phyloP scores from a whole-genome alignment of 2,329 filamentous ascomycete genomes.

The Daldinia eschscholtzii region DNA sequence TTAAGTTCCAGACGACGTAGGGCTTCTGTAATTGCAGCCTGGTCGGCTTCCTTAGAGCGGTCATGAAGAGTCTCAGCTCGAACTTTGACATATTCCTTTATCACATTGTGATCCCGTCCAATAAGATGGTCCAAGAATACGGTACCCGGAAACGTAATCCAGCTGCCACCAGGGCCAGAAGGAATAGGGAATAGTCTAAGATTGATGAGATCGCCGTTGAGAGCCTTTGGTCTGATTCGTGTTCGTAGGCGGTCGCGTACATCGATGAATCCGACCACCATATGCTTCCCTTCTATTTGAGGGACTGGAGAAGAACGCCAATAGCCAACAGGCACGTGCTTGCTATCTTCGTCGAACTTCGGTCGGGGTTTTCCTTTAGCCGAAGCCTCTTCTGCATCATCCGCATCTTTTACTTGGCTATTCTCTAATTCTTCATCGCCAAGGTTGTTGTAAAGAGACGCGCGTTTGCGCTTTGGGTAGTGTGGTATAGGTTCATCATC shows the following conservation, averaged over 20 bases:
- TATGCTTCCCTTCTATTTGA: conserved; percentile 64
- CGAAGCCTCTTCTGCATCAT: conserved; percentile 46
- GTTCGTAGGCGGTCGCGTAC: conserved; percentile 71
- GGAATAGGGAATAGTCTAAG: conserved; percentile 62
- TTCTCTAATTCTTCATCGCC: conserved; percentile 62
- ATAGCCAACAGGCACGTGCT: conserved; percentile 67
- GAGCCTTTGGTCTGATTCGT: conserved; percentile 65
- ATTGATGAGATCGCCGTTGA: conserved; percentile 62
- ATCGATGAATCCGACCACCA: conserved; percentile 73
- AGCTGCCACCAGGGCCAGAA: conserved; percentile 71
- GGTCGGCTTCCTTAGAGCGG: conserved; percentile 56
- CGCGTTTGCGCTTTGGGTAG: conserved; percentile 69
- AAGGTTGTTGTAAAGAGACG: conserved; percentile 62
- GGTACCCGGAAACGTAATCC: conserved; percentile 73
- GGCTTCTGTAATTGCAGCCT: conserved; percentile 62
- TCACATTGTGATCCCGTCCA: conserved; percentile 66
- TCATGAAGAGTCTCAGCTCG: conserved; percentile 55
- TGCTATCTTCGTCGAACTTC: conserved; percentile 51
- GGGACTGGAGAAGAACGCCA: conserved; percentile 71
- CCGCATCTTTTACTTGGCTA: conserved; percentile 51
- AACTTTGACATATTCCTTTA: conserved; percentile 73
- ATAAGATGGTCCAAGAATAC: conserved; percentile 70
- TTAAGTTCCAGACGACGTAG: conserved; percentile 59
- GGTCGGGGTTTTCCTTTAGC: conserved; percentile 50
- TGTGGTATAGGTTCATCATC: conserved; percentile 56